These are phyloP conservation scores for Gentiana macrophylla DNA, from an alignment of 257 asterid genomes.

Conservation along the genomic window DNA sequence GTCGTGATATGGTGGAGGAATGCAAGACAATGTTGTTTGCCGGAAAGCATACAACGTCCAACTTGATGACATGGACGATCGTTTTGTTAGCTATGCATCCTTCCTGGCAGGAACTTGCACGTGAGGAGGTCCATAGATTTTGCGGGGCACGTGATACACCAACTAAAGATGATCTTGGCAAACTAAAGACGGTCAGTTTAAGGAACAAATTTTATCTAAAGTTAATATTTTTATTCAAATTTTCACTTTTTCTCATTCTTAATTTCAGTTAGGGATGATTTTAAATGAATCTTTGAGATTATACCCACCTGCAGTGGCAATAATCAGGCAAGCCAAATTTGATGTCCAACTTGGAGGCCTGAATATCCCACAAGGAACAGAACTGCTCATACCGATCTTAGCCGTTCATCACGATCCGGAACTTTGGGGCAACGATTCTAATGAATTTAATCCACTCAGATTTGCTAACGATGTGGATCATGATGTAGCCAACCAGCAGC, in stretches of 20 bases:
- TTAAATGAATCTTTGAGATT: conserved; percentile 69
- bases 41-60: conserved; percentile 80
- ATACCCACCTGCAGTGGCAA: conserved; percentile 84
- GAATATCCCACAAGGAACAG: conserved; percentile 46
- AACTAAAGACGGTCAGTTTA: conserved; percentile 65
- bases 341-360: conserved; percentile 48
- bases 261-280: conserved; percentile 69
- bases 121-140: conserved; percentile 81
- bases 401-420: conserved; percentile 75
- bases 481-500: conserved; percentile 47
- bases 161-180: conserved; percentile 49
- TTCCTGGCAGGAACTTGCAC: conserved; percentile 96
- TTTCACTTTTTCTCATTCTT: not conserved
- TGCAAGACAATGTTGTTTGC: conserved; percentile 92
- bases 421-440: conserved; percentile 69
- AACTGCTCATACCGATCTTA: conserved; percentile 67
- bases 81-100: conserved; percentile 88
- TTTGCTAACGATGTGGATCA: conserved; percentile 60
- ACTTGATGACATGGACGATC: conserved; percentile 85
- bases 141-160: conserved; percentile 86
- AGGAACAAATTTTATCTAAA: not conserved
- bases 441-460: conserved; percentile 74
- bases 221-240: too few species aligned
- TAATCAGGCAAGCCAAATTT: conserved; percentile 49
- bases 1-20: conserved; percentile 76